A percentile compares a stretch with the other conserved stretches of the same genome.
Conservation (phyloP, 2,329 filamentous ascomycete species). For the Arthroderma uncinatum region DNA sequence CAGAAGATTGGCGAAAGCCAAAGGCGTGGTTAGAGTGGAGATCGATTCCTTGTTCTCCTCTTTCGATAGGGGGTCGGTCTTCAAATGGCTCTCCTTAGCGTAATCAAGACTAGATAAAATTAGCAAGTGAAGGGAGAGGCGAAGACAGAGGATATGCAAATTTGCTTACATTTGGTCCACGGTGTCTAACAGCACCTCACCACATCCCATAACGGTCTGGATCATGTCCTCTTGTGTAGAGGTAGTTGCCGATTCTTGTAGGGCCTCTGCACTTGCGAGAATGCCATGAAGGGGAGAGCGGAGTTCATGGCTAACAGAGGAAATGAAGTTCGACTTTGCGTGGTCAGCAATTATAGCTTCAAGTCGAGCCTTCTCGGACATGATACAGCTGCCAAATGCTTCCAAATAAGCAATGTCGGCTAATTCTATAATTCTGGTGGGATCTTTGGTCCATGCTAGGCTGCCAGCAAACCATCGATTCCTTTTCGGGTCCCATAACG, state of each 20-base stretch:
- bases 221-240: slow-evolving; percentile 24
- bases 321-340: slow-evolving; percentile 27
- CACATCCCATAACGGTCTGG: slow-evolving; percentile 26
- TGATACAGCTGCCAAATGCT: slow-evolving; percentile 26
- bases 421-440: slow-evolving; percentile 19
- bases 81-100: no score
- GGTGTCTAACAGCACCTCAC: slow-evolving; percentile 33
- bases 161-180: slow-evolving; percentile 31
- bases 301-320: slow-evolving; percentile 28
- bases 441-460: slow-evolving; percentile 23
- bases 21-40: no score
- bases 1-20: no score
- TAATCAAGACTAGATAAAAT: neutral
- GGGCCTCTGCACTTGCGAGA: slow-evolving; percentile 17
- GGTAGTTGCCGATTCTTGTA: slow-evolving; percentile 22
- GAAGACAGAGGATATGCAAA: neutral
- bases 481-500: slow-evolving; percentile 25
- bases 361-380: slow-evolving; percentile 25
- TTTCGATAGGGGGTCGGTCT: no score
- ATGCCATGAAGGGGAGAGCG: slow-evolving; percentile 28
- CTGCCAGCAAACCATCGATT: slow-evolving; percentile 23
- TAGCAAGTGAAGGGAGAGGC: neutral
- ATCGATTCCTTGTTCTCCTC: no score
- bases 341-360: slow-evolving; percentile 23
- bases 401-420: slow-evolving; percentile 23